A percentile compares a stretch with the other conserved stretches of the same genome.
Evolutionary conservation across 2,329 filamentous ascomycete species (phyloP).

Genomic region (Neonectria magnoliae): DNA sequence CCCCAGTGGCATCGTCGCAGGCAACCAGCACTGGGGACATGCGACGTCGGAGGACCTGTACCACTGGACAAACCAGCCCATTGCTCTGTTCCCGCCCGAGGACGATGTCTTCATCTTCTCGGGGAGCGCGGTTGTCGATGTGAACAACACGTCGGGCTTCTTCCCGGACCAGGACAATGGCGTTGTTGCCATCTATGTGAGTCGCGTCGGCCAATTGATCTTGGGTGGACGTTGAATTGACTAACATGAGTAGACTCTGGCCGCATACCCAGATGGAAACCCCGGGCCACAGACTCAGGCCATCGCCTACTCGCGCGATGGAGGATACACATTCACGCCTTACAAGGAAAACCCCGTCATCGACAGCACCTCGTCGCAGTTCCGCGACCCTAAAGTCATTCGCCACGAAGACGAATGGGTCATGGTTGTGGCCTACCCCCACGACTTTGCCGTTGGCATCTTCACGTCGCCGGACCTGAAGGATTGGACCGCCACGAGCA

Average conservation of each 20-base stretch:
- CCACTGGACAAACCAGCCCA: slow-evolving; percentile 71
- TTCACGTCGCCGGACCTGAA: slow-evolving; percentile 69
- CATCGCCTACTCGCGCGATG: slow-evolving; percentile 70
- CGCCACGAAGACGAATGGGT: slow-evolving; percentile 68
- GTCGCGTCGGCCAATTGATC: slow-evolving; percentile 17
- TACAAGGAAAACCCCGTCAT: slow-evolving; percentile 71
- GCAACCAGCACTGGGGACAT: slow-evolving; percentile 75
- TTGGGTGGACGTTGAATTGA: neutral
- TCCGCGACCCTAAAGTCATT: slow-evolving; percentile 73
- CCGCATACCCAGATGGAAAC: slow-evolving; percentile 11
- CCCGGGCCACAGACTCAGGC: slow-evolving; percentile 60
- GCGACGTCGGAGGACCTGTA: slow-evolving; percentile 71
- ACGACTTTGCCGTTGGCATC: slow-evolving; percentile 67
- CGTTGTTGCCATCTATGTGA: slow-evolving; percentile 62
- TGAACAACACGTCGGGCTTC: slow-evolving; percentile 73
- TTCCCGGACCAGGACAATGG: slow-evolving; percentile 69
- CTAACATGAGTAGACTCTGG: slow-evolving; percentile 32
- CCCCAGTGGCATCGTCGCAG: slow-evolving; percentile 55
- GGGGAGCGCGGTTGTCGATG: slow-evolving; percentile 67
- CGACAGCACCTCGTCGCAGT: slow-evolving; percentile 61
- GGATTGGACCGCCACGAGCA: slow-evolving; percentile 62
- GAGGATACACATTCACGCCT: slow-evolving; percentile 69
- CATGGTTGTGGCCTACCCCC: slow-evolving; percentile 62
- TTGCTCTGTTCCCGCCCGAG: slow-evolving; percentile 65
- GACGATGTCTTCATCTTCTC: slow-evolving; percentile 59